Conservation (phyloP, 768 basidiomycete species). For the Fomitopsis pulvina region DNA sequence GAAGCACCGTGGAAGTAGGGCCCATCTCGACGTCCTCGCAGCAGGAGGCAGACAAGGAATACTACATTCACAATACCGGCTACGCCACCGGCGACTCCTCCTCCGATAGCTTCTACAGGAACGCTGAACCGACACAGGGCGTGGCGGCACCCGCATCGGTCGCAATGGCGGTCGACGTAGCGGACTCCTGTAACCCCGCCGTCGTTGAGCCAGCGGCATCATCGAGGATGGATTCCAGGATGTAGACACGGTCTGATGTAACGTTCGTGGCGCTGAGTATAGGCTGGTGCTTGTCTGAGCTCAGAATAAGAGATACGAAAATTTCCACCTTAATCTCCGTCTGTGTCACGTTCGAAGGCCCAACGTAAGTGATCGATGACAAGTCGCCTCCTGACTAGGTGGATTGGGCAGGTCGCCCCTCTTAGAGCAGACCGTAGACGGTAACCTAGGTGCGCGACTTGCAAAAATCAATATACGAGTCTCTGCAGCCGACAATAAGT, state of each 20-base stretch:
- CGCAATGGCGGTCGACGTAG: slow-evolving; percentile 1
- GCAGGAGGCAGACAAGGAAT: too few species aligned
- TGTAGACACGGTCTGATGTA: slow-evolving; percentile 10
- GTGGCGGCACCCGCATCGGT: background rate
- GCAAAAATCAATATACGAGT: slow-evolving; percentile 1
- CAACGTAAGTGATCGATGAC: slow-evolving; percentile 6
- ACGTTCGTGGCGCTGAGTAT: slow-evolving; percentile 15
- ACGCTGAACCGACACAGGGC: background rate
- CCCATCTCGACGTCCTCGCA: too few species aligned
- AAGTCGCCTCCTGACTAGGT: slow-evolving; percentile 10
- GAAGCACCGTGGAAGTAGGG: too few species aligned
- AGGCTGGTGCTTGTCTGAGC: slow-evolving; percentile 7
- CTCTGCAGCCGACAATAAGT: background rate
- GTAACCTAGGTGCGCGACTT: slow-evolving; percentile 6
- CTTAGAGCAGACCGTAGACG: slow-evolving; percentile 15
- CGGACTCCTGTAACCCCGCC: background rate
- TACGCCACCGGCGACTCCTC: slow-evolving; percentile 13
- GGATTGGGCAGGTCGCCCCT: slow-evolving; percentile 5
- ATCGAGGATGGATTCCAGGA: slow-evolving; percentile 16
- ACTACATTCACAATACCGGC: too few species aligned
- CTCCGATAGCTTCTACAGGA: slow-evolving; percentile 13
- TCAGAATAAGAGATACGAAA: slow-evolving; percentile 13
- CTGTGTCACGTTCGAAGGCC: slow-evolving; percentile 4
- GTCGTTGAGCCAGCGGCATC: slow-evolving; percentile 2
- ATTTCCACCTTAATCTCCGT: slow-evolving; percentile 14